phyloP scores from a whole-genome alignment of 352 stramenopile species.

The Phytophthora citrophthora region DNA sequence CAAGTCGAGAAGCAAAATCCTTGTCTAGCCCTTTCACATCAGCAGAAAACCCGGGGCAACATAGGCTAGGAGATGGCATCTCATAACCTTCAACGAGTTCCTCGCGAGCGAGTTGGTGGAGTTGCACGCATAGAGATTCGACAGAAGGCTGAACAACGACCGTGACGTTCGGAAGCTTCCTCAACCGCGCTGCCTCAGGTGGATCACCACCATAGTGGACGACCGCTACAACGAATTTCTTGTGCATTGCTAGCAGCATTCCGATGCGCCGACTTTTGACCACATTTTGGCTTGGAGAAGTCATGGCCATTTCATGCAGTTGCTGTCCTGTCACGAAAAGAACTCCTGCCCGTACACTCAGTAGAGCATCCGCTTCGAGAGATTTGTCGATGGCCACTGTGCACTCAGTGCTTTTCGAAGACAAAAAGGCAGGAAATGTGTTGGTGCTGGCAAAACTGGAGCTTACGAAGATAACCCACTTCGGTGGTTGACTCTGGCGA shows the following conservation, averaged over 20 bases:
- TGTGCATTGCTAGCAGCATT: constrained; percentile 50
- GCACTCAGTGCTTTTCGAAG: constrained; percentile 12
- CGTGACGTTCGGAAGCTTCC: constrained; percentile 33
- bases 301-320: constrained; percentile 25
- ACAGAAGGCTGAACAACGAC: constrained; percentile 27
- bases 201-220: constrained; percentile 20
- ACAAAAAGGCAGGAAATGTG: constrained; percentile 32
- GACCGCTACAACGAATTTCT: constrained; percentile 58
- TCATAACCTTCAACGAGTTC: constrained; percentile 49
- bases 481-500: constrained; percentile 4
- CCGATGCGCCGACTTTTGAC: constrained; percentile 37
- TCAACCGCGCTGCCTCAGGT: constrained; percentile 28
- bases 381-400: constrained; percentile 45
- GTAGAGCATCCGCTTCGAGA: constrained; percentile 53
- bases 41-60: constrained; percentile 8
- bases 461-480: constrained; percentile 41
- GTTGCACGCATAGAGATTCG: constrained; percentile 25
- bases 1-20: constrained; percentile 57
- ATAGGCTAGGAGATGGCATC: constrained; percentile 32
- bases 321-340: constrained; percentile 31
- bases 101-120: constrained; percentile 37
- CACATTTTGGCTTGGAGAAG: constrained; percentile 31
- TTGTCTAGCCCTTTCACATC: constrained; percentile 39
- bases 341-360: constrained; percentile 48
- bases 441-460: constrained; percentile 36